Percentiles rank a stretch among this genome's conserved stretches.
These are phyloP conservation scores for Elongisporangium prolatum DNA, from an alignment of 352 stramenopile genomes.

Conservation along the genomic window DNA sequence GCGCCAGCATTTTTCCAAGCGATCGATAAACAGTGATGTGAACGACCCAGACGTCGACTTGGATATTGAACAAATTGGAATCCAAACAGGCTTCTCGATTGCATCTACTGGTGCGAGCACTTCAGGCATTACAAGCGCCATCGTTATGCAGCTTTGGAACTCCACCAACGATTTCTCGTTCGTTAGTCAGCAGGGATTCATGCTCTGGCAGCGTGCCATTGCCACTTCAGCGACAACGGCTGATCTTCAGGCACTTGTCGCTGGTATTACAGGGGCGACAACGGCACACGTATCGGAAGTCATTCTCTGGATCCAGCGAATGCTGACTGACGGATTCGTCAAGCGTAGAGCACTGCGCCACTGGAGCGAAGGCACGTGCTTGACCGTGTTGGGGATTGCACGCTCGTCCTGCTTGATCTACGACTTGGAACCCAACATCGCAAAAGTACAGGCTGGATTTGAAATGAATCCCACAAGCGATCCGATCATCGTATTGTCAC, in stretches of 20 bases:
- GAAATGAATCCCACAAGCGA: slow-evolving; percentile 51
- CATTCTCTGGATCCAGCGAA: slow-evolving; percentile 30
- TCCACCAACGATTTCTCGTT: slow-evolving; percentile 31
- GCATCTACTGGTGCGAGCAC: neutral
- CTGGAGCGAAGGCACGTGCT: slow-evolving; percentile 62
- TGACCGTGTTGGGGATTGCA: slow-evolving; percentile 33
- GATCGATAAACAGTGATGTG: slow-evolving; percentile 34
- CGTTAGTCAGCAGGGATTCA: slow-evolving; percentile 38
- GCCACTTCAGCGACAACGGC: neutral
- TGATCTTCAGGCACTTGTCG: slow-evolving; percentile 1
- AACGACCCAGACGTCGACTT: slow-evolving; percentile 56
- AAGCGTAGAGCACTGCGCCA: slow-evolving; percentile 44
- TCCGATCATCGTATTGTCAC: slow-evolving; percentile 10
- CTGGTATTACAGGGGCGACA: slow-evolving; percentile 12
- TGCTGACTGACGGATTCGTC: slow-evolving; percentile 44
- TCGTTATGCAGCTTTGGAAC: slow-evolving; percentile 46
- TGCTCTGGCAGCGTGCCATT: slow-evolving; percentile 32
- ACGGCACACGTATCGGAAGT: slow-evolving; percentile 30
- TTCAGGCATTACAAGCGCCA: neutral
- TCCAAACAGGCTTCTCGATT: slow-evolving; percentile 56
- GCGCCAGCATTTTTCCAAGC: slow-evolving; percentile 36
- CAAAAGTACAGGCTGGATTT: slow-evolving; percentile 42
- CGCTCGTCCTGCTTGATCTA: slow-evolving; percentile 34
- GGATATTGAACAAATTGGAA: slow-evolving; percentile 35
- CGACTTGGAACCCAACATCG: slow-evolving; percentile 53